Evolutionary conservation across 768 basidiomycete genomes (phyloP).

Genomic region (Lanmaoa rubissima): DNA sequence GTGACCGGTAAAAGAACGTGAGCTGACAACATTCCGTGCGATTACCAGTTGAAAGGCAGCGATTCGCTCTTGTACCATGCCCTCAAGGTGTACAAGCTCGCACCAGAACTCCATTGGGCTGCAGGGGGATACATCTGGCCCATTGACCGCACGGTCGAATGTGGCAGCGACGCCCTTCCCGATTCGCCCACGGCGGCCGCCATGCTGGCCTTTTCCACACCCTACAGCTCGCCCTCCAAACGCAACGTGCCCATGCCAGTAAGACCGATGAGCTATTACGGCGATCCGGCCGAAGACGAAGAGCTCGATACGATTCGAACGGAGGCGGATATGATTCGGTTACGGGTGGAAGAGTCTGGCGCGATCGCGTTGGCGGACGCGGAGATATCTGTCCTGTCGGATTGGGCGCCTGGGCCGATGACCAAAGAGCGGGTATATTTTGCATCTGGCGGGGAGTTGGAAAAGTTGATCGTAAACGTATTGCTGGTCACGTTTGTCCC

Average conservation of each 20-base stretch:
- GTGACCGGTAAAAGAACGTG: slow-evolving; percentile 8
- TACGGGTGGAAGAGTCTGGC: slow-evolving; percentile 64
- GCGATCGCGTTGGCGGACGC: slow-evolving; percentile 62
- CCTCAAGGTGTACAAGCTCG: slow-evolving; percentile 71
- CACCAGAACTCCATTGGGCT: slow-evolving; percentile 74
- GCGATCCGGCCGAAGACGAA: slow-evolving; percentile 40
- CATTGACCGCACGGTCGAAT: slow-evolving; percentile 65
- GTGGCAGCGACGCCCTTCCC: slow-evolving; percentile 42
- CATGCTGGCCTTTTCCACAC: slow-evolving; percentile 27
- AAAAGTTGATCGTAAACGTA: slow-evolving; percentile 76
- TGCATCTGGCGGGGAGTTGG: slow-evolving; percentile 60
- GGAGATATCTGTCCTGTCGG: slow-evolving; percentile 59
- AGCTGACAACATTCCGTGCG: slow-evolving; percentile 10
- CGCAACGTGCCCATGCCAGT: slow-evolving; percentile 33
- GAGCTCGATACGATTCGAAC: slow-evolving; percentile 26
- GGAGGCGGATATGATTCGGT: slow-evolving; percentile 41
- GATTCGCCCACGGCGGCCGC: slow-evolving; percentile 21
- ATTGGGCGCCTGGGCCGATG: slow-evolving; percentile 44
- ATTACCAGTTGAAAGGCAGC: slow-evolving; percentile 67
- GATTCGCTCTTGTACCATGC: slow-evolving; percentile 77
- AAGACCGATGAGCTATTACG: slow-evolving; percentile 44
- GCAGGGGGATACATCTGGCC: slow-evolving; percentile 86
- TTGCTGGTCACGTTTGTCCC: slow-evolving; percentile 69
- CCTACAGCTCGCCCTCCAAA: slow-evolving; percentile 23
- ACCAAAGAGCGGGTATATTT: slow-evolving; percentile 72